Evolutionary conservation across 2,329 filamentous ascomycete genomes (phyloP).

Genomic region (Cercospora sp.): DNA sequence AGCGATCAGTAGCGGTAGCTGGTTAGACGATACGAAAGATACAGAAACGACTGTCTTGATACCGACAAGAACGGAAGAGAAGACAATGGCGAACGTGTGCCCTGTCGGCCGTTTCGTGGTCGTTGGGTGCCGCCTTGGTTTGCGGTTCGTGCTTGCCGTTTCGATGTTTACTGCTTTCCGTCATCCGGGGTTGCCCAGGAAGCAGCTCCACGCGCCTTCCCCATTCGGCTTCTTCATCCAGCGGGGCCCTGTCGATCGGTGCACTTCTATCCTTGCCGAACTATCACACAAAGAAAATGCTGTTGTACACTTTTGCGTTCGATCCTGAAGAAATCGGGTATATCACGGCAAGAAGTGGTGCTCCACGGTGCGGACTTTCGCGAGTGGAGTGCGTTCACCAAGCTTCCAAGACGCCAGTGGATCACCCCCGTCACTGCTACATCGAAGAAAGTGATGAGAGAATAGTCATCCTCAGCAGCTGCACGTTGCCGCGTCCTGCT

Average conservation of each 20-base stretch:
- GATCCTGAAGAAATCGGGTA: background rate
- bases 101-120: background rate
- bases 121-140: background rate
- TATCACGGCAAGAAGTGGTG: background rate
- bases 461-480: background rate
- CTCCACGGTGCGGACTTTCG: background rate
- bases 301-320: background rate
- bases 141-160: background rate
- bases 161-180: background rate
- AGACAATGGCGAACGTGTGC: background rate
- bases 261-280: background rate
- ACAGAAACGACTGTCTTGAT: background rate
- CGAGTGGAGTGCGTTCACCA: background rate
- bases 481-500: background rate
- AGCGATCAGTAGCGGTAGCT: background rate
- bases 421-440: background rate
- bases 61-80: background rate
- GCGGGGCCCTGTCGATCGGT: background rate
- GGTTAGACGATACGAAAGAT: background rate
- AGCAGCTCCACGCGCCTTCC: background rate
- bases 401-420: background rate
- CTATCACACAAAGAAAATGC: background rate
- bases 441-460: background rate
- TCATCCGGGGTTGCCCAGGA: constrained; percentile 1
- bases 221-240: background rate